phyloP scores from a whole-genome alignment of 805 yeast species.

The Candida andamanensis region DNA sequence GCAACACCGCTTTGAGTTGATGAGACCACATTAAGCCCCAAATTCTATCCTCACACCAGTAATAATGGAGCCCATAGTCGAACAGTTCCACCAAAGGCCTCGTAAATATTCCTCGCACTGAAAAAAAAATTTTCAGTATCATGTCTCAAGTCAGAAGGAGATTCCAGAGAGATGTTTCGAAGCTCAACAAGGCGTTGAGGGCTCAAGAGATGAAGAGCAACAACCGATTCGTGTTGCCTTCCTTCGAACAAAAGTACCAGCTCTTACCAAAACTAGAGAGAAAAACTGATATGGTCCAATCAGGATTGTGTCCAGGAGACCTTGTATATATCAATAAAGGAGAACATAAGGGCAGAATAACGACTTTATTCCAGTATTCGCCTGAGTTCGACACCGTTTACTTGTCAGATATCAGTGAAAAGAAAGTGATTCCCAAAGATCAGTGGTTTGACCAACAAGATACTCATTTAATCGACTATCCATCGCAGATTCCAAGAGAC shows the following conservation, averaged over 20 bases:
- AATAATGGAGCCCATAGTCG: no score
- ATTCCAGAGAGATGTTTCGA: slow-evolving; percentile 31
- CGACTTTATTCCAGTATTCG: slow-evolving; percentile 58
- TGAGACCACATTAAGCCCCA: no score
- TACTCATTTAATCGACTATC: slow-evolving; percentile 67
- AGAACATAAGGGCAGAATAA: slow-evolving; percentile 65
- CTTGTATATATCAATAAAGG: slow-evolving; percentile 71
- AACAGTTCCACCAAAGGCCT: no score
- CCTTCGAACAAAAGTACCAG: slow-evolving; percentile 21
- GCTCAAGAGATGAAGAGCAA: slow-evolving; percentile 17
- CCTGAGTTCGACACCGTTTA: slow-evolving; percentile 57
- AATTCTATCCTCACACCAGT: no score
- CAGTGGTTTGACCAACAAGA: slow-evolving; percentile 70
- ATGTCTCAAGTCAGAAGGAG: slow-evolving; percentile 35
- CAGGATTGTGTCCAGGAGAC: slow-evolving; percentile 71
- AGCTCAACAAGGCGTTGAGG: slow-evolving; percentile 27
- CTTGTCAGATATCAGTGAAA: slow-evolving; percentile 64
- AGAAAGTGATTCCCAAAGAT: slow-evolving; percentile 62
- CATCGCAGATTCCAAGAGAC: slow-evolving; percentile 53
- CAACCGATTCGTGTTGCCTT: slow-evolving; percentile 29
- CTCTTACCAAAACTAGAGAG: slow-evolving; percentile 22
- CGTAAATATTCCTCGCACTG: slow-evolving; percentile 3
- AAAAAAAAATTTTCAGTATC: slow-evolving; percentile 11
- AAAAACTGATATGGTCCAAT: slow-evolving; percentile 45
- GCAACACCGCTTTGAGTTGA: no score